phyloP scores from a whole-genome alignment of 169 alveolate genomes.

The Babesia bigemina region DNA sequence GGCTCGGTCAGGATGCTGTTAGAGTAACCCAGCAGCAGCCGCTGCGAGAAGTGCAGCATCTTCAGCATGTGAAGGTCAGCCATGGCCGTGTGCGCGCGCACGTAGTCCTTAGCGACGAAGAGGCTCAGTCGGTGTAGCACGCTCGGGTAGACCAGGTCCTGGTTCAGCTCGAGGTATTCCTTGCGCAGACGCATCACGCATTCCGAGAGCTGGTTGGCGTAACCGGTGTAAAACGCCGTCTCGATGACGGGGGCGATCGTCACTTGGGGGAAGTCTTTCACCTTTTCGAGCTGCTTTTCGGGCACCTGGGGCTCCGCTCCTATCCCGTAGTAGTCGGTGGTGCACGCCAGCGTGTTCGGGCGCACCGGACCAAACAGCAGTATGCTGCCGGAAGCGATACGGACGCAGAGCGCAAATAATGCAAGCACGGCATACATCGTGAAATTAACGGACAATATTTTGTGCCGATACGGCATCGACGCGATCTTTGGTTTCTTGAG shows the following conservation, averaged over 20 bases:
- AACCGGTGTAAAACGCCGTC: conserved; percentile 22
- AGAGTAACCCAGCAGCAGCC: conserved; percentile 48
- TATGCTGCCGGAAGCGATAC: conserved; percentile 21
- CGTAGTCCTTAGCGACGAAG: conserved; percentile 57
- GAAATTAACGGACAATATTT: background rate
- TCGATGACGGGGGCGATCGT: conserved; percentile 23
- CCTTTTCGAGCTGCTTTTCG: conserved; percentile 4
- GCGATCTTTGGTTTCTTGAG: background rate
- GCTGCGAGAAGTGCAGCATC: conserved; percentile 27
- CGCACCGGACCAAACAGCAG: conserved; percentile 55
- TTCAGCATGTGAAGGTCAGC: conserved; percentile 35
- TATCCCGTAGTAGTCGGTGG: conserved; percentile 29
- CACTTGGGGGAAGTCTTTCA: conserved; percentile 19
- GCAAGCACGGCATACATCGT: background rate
- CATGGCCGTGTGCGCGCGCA: conserved; percentile 35
- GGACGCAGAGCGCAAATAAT: background rate
- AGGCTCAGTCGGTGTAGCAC: conserved; percentile 8
- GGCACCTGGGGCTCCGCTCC: conserved; percentile 29
- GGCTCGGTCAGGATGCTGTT: conserved; percentile 20
- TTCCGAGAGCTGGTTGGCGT: conserved; percentile 22
- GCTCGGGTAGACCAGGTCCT: conserved; percentile 47
- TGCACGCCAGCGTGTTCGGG: conserved; percentile 55
- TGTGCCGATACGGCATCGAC: background rate
- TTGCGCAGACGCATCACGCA: conserved; percentile 16
- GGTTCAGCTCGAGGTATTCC: conserved; percentile 32